Percentiles rank a stretch among this genome's conserved stretches.
These are phyloP conservation scores for Kickxella alabastrina DNA, from an alignment of 192 early-diverging fungal species.

Conservation along the genomic window DNA sequence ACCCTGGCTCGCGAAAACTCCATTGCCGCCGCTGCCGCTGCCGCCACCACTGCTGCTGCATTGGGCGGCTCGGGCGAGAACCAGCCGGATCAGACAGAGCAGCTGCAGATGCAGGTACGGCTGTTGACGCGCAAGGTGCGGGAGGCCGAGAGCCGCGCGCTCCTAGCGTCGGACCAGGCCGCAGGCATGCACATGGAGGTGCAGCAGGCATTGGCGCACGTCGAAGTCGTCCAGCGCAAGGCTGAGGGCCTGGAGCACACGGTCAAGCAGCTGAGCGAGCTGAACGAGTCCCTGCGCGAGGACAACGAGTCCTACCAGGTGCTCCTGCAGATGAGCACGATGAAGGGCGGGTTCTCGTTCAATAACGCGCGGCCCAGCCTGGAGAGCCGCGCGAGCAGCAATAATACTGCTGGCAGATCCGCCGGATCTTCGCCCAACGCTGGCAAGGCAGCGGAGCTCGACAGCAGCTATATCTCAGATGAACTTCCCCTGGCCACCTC, in stretches of 20 bases:
- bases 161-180: constrained; percentile 22
- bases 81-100: no score
- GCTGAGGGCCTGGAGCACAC: constrained; percentile 57
- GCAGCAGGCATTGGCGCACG: constrained; percentile 16
- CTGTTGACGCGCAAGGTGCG: constrained; percentile 30
- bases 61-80: no score
- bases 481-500: constrained; percentile 3
- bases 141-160: constrained; percentile 35
- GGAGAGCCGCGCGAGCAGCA: constrained; percentile 44
- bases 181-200: constrained; percentile 24
- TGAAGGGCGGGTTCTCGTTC: constrained; percentile 70
- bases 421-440: not conserved
- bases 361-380: constrained; percentile 37
- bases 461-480: constrained; percentile 4
- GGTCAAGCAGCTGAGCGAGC: constrained; percentile 57
- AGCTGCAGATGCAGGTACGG: constrained; percentile 21
- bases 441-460: constrained; percentile 18
- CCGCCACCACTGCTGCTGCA: no score
- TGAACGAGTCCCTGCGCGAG: constrained; percentile 69
- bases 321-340: constrained; percentile 74
- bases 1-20: not conserved
- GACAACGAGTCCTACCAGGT: constrained; percentile 81
- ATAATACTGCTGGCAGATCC: not conserved
- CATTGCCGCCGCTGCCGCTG: not conserved
- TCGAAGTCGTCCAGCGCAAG: constrained; percentile 15